Base-by-base conservation (phyloP, 75 land plant genomes). In the Picea sitchensis region DNA sequence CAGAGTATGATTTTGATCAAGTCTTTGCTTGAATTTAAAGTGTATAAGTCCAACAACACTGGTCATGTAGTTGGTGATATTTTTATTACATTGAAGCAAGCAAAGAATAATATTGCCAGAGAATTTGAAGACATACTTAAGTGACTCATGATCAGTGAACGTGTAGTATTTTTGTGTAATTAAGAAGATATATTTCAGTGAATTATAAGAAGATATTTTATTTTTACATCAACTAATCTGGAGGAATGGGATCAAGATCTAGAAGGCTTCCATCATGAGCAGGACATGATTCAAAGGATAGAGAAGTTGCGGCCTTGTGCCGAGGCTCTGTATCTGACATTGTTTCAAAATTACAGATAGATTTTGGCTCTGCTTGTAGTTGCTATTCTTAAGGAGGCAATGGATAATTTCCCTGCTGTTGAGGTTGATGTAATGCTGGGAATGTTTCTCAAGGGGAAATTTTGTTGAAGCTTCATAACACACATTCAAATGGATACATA, bases 281-380 rank as follows among this genome's bases (percentile, higher is more conserved):
- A 98, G 79, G 94, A 95, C 83, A 85, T 92, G 91, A 88, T 95
- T 77, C 96, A 91, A 80, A 93, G 91, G 93, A 90, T 87, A 69
- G 99, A 98, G 44, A 93, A 87, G 76, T 81, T 94, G 54, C 89
- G 96, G 76, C 99, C 99, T 18, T 98, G 99, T 93, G 98, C 99
- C 77, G 98, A 98, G 83, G 95, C 99, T 41, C 83, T 98, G 26
- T 98, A 91, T 82, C 90, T 98, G 78, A 90, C 86, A 78, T 86
- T 98, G 26, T 95, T 98, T 91, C 96, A 98, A 80, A 95, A 90
- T 60, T 80, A 95, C 76, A 91, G 93, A 76, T 84, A 98, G 99
- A 80, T 98, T 57, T 88, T 98, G 38, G 94, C 89, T 75, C 99
- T 98, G 59, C 82, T 95, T 68, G 94, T 95, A 3, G 91, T 98